Base-by-base conservation (phyloP, 1,284 basidiomycete species). In the Mycosarcoma maydis region DNA sequence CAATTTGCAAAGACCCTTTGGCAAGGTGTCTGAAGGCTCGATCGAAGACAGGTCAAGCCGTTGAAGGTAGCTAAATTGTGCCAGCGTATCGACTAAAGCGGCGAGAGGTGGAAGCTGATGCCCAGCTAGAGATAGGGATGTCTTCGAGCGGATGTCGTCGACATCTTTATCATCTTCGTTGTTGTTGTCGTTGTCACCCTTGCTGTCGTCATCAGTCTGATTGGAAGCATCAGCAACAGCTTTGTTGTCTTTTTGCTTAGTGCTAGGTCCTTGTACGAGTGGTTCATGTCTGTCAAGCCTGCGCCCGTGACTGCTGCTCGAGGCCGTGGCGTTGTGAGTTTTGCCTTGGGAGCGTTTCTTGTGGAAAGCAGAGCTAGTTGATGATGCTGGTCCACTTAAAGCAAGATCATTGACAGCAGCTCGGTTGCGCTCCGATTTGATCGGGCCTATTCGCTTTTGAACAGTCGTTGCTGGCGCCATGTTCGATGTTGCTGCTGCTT, bases 21-120 rank as follows among this genome's bases (percentile, higher is more conserved):
- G 61, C 4, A 58, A 55, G 9, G 68, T 55, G 0, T 60, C 57
- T 1, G 76, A 78, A 3, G 73, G 39, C 34, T 71, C 33, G 53
- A 80, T 72, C 17, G 64, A 46, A 13, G 71, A 72, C 4, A 80
- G 42, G 23, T 80, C 77, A 39, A 80, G 72, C 5, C 70, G 60
- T 29, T 64, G 70, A 26, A 80, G 58, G 30, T 68, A 46, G 9
- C 24, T 47, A 44, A 80, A 80, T 30, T 72, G 69, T 1, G 72
- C 61, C 6, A 80, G 57, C 0, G 78, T 77, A n/a, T 65, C 52
- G 20, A 67, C 61, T 13, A 77, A 57, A 0, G 66, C 57, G 2
- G 54, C 34, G 3, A 62, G 45, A 2, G 75, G 64, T 8, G 78
- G 78, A 3, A 80, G 57, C 8, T 62, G 60, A 40, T 77, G 73